Base-by-base conservation (phyloP, 2,329 filamentous ascomycete species). In the Pleoardoris graminearum region DNA sequence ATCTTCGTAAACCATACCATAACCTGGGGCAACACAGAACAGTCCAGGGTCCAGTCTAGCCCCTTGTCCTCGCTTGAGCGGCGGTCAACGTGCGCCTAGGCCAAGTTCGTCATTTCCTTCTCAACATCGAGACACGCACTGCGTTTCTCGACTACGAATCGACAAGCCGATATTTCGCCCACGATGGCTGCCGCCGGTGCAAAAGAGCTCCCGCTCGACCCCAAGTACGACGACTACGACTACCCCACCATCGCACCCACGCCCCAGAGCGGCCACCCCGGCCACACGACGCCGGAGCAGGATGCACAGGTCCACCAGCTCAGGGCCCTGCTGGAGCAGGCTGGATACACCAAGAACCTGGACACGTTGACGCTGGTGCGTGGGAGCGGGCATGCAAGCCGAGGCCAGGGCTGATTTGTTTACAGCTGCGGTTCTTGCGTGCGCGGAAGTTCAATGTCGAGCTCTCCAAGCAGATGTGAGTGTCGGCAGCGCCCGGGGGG, bases 201-300 rank as follows among this genome's bases (percentile, higher is more conserved):
- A 46, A 57, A 50, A 53, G 65, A 63, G 73, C 59, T 81, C 62
- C 75, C 79, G 62, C 76, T 91, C 67, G 87, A 96, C 76, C 82
- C 90, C 74, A 97, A 96, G 79, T 96, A 97, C 81, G 94, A 97
- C 79, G 76, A 95, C 80, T 97, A 94, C 77, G 92, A 97, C 77
- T 97, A 85, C 80, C 94, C 94, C 58, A 90, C 87, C 60, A 87
- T 84, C 58, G 85, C 90, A 41, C 84, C 89, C 50, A 84, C 85
- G 63, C 74, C 82, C 41, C 84, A 87, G 71, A 79, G 80, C 66
- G 94, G 94, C 61, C 91, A 97, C 75, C 87, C 93, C 57, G 94
- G 94, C 72, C 85, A 95, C 76, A 88, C 95, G 67, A 94, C 88
- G 50, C 81, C 85, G 52, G 84, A 89, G 75, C 91, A 97, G 80